Conservation (phyloP, 129 eudicot genomes). For the Silybum marianum region DNA sequence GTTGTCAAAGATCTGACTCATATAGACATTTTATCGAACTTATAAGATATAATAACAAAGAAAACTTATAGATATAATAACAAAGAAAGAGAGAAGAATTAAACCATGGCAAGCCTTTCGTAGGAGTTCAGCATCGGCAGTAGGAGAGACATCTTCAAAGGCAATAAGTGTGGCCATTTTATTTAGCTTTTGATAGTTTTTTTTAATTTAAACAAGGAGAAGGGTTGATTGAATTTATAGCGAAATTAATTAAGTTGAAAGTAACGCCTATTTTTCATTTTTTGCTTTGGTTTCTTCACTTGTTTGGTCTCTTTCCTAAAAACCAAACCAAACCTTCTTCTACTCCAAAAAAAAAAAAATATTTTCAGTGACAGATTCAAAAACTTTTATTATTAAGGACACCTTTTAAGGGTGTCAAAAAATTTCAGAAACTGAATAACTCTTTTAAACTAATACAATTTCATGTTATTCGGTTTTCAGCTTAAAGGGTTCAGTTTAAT, state of each 20-base stretch:
- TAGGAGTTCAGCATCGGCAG: slow-evolving; percentile 69
- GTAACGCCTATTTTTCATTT: slow-evolving; percentile 6
- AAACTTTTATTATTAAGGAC: neutral
- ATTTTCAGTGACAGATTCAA: neutral
- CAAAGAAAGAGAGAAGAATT: neutral
- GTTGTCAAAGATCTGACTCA: too few relatives aligned
- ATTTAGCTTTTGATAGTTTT: neutral
- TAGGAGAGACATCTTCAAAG: slow-evolving; percentile 56
- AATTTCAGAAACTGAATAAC: too few relatives aligned
- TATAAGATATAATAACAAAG: too few relatives aligned
- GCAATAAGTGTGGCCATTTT: slow-evolving; percentile 56
- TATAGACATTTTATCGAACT: too few relatives aligned
- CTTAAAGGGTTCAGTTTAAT: too few relatives aligned
- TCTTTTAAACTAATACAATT: neutral
- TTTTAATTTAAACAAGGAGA: neutral
- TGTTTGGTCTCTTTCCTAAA: neutral
- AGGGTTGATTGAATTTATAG: neutral
- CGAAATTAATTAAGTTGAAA: slow-evolving; percentile 14
- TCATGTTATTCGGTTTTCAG: too few relatives aligned
- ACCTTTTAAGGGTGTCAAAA: too few relatives aligned
- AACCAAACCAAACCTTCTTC: neutral
- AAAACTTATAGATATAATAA: neutral
- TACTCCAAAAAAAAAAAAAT: too few relatives aligned
- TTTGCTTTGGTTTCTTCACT: slow-evolving; percentile 33
- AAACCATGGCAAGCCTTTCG: slow-evolving; percentile 69